phyloP scores from a whole-genome alignment of 2,329 filamentous ascomycete genomes.

The Cladosporium sp. region DNA sequence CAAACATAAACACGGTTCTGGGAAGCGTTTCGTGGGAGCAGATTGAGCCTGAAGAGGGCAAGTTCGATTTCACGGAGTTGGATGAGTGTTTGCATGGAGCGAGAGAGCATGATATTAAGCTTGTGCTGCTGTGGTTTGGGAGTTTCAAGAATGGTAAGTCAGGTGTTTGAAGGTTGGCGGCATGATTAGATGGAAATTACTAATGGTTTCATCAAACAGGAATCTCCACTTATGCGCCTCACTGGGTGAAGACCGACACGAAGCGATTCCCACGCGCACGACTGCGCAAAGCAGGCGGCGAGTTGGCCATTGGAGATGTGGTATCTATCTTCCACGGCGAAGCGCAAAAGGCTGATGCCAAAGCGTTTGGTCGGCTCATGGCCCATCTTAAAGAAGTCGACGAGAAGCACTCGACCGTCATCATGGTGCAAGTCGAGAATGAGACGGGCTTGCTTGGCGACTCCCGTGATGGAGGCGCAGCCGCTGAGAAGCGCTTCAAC shows the following conservation, averaged over 20 bases:
- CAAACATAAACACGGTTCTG: slow-evolving; percentile 48
- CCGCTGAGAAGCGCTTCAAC: slow-evolving; percentile 46
- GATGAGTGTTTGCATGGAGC: slow-evolving; percentile 44
- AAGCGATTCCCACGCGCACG: slow-evolving; percentile 37
- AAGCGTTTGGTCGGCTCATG: slow-evolving; percentile 43
- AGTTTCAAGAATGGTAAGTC: slow-evolving; percentile 49
- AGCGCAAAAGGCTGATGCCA: slow-evolving; percentile 40
- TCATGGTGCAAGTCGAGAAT: slow-evolving; percentile 62
- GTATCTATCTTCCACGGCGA: slow-evolving; percentile 42
- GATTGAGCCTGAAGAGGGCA: slow-evolving; percentile 48
- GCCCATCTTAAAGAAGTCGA: slow-evolving; percentile 48
- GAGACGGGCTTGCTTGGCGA: slow-evolving; percentile 56
- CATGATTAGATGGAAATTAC: neutral
- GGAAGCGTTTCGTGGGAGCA: slow-evolving; percentile 50
- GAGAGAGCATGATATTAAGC: slow-evolving; percentile 39
- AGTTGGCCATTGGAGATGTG: slow-evolving; percentile 33
- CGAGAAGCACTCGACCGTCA: slow-evolving; percentile 48
- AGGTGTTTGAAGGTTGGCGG: neutral
- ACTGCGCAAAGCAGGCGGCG: slow-evolving; percentile 31
- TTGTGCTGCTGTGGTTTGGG: slow-evolving; percentile 51
- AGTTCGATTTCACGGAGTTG: slow-evolving; percentile 46
- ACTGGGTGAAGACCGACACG: slow-evolving; percentile 41
- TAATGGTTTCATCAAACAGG: slow-evolving; percentile 24
- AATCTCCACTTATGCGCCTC: slow-evolving; percentile 41
- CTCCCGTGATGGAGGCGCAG: slow-evolving; percentile 48